Percentiles rank a stretch among this genome's conserved stretches.
Conservation (phyloP, 2,329 filamentous ascomycete species). For the Furcasterigmium furcatum region DNA sequence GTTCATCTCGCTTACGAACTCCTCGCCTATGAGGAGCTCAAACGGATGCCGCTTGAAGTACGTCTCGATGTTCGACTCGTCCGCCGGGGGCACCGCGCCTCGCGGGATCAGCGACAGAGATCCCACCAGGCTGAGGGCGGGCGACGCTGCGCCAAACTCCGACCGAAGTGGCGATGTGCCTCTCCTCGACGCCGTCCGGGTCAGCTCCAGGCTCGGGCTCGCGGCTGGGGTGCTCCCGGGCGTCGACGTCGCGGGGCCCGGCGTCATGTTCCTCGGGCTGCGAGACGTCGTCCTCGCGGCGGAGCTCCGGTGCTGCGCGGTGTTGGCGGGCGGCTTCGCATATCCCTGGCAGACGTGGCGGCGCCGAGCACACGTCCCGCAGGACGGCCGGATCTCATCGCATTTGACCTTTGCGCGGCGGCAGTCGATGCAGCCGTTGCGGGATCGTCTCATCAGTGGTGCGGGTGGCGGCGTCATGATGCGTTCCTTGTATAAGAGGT, state of each 20-base stretch:
- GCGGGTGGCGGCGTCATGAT: constrained; percentile 5
- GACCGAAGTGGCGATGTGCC: background rate
- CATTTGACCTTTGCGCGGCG: constrained; percentile 26
- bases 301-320: background rate
- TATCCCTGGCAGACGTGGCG: constrained; percentile 25
- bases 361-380: constrained; percentile 26
- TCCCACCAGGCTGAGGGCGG: background rate
- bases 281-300: background rate
- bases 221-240: too few relatives aligned
- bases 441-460: constrained; percentile 15
- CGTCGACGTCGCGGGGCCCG: background rate
- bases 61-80: constrained; percentile 20
- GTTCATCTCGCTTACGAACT: constrained; percentile 28
- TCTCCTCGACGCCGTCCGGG: background rate
- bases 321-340: constrained; percentile 5
- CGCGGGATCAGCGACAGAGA: constrained; percentile 17
- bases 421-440: constrained; percentile 27
- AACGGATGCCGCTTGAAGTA: constrained; percentile 25
- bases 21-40: constrained; percentile 22
- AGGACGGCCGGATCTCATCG: constrained; percentile 22
- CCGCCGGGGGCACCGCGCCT: constrained; percentile 17
- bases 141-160: background rate
- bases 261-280: background rate
- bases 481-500: too few relatives aligned
- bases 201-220: too few relatives aligned